phyloP scores from a whole-genome alignment of 2,329 filamentous ascomycete genomes.

The Teratosphaeria gauchensis region DNA sequence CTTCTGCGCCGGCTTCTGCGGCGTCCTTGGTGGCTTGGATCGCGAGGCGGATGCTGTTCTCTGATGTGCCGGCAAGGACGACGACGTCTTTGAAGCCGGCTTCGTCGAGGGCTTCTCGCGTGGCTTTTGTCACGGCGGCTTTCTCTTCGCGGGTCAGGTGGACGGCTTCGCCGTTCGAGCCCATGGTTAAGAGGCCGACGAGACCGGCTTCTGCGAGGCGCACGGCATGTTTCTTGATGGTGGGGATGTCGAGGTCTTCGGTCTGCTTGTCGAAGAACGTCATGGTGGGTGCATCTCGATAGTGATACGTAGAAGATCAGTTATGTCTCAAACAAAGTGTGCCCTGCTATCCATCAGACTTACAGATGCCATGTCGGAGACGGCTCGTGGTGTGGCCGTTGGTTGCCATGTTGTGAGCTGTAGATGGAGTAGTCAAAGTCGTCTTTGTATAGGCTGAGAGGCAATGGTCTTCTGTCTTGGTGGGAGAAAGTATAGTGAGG shows the following conservation, averaged over 20 bases:
- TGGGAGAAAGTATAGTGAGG: neutral
- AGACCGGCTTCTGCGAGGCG: conserved; percentile 69
- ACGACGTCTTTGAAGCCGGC: conserved; percentile 68
- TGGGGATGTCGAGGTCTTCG: conserved; percentile 72
- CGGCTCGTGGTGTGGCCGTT: conserved; percentile 28
- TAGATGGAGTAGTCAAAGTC: neutral
- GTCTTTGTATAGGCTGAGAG: neutral
- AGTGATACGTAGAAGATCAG: conserved; percentile 25
- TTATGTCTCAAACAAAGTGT: no score
- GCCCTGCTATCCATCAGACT: no score
- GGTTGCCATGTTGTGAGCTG: conserved; percentile 10
- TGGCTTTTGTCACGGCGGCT: conserved; percentile 62
- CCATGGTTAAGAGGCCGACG: conserved; percentile 75
- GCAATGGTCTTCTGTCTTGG: no score
- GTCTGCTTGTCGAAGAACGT: conserved; percentile 80
- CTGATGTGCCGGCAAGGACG: conserved; percentile 72
- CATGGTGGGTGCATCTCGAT: conserved; percentile 64
- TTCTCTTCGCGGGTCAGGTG: conserved; percentile 75
- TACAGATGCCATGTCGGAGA: conserved; percentile 61
- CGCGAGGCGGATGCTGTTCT: conserved; percentile 73
- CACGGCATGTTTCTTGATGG: conserved; percentile 70
- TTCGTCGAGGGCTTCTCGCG: conserved; percentile 70
- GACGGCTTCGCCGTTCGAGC: conserved; percentile 82
- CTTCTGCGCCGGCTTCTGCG: conserved; percentile 63
- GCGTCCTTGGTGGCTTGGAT: conserved; percentile 62